phyloP scores from a whole-genome alignment of 352 stramenopile species.

The Globisporangium emineosum region DNA sequence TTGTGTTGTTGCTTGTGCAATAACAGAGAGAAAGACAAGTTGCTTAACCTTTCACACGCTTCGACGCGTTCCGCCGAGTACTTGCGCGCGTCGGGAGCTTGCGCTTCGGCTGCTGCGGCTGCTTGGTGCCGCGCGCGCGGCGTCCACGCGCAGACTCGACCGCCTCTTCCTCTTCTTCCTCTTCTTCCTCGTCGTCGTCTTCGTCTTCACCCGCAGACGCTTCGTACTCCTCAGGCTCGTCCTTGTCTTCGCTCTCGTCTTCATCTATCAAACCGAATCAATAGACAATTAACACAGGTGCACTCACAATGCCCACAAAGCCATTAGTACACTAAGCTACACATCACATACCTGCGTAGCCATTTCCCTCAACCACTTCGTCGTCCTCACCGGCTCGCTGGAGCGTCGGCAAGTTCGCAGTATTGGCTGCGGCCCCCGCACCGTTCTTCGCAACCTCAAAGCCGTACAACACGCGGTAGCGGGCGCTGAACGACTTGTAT shows the following conservation, averaged over 20 bases:
- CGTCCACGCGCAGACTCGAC: conserved; percentile 22
- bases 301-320: not conserved
- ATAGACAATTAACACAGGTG: not conserved
- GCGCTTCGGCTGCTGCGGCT: conserved; percentile 23
- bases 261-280: conserved; percentile 17
- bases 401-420: conserved; percentile 3
- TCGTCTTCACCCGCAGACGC: conserved; percentile 27
- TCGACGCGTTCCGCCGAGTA: conserved; percentile 31
- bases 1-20: not conserved
- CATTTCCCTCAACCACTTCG: conserved; percentile 6
- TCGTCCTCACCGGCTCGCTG: conserved; percentile 13
- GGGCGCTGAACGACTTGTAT: conserved; percentile 68
- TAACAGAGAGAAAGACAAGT: conserved; percentile 7
- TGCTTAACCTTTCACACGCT: conserved; percentile 65
- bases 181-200: conserved; percentile 24
- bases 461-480: conserved; percentile 50
- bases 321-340: not conserved
- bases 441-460: conserved; percentile 19
- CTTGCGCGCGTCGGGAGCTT: conserved; percentile 14
- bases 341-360: conserved; percentile 15
- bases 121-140: conserved; percentile 19
- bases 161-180: conserved; percentile 28
- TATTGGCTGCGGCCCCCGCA: conserved; percentile 3
- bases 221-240: conserved; percentile 24
- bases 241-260: conserved; percentile 35